Evolutionary conservation across 1,139 yeast species (phyloP).

Genomic region (Suhomyces yuchorum): DNA sequence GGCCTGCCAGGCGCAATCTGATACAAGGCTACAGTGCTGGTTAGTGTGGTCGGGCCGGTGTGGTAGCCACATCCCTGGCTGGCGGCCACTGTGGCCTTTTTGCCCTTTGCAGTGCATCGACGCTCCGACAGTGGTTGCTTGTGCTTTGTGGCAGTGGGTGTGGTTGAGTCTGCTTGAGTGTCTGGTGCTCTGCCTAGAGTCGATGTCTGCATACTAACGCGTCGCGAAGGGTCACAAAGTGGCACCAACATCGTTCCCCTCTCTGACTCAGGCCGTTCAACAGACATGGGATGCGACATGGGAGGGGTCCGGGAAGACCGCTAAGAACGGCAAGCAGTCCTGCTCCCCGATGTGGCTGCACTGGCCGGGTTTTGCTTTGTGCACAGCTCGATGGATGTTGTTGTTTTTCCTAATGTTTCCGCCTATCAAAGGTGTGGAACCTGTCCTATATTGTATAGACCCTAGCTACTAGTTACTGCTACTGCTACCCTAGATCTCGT

Average conservation of each 20-base stretch:
- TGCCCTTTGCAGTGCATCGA: too few relatives aligned
- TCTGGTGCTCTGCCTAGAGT: not conserved
- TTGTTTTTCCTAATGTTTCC: not conserved
- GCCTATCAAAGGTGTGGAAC: not conserved
- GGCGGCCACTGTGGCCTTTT: too few relatives aligned
- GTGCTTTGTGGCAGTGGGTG: too few relatives aligned
- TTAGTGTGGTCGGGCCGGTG: too few relatives aligned
- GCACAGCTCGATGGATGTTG: not conserved
- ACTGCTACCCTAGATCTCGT: constrained; percentile 22
- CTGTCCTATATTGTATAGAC: not conserved
- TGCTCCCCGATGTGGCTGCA: not conserved
- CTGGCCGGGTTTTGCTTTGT: not conserved
- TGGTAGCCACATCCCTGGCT: too few relatives aligned
- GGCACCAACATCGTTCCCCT: constrained; percentile 2
- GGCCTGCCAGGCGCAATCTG: too few relatives aligned
- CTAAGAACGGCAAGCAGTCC: not conserved
- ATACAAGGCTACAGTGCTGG: too few relatives aligned
- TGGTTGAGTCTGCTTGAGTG: not conserved
- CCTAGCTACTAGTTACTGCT: not conserved
- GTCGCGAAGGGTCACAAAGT: not conserved
- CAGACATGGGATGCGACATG: not conserved
- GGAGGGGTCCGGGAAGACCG: not conserved
- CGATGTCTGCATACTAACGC: not conserved
- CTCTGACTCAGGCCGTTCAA: not conserved
- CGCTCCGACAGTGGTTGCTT: too few relatives aligned